Conservation (phyloP, 257 asterid species). For the Solanum gandarillasii region DNA sequence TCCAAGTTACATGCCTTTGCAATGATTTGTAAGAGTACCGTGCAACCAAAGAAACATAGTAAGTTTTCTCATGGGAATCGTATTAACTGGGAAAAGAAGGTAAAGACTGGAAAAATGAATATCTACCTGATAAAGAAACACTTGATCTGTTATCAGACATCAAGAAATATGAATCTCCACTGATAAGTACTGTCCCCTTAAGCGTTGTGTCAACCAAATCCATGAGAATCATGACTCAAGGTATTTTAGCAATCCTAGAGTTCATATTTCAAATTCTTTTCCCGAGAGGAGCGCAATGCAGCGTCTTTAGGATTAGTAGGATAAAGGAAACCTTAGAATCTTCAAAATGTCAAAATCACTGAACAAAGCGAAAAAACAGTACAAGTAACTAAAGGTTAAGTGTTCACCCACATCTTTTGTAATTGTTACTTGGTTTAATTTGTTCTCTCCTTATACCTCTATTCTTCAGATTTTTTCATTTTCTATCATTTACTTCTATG, state of each 20-base stretch:
- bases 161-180: not conserved
- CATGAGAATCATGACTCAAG: not conserved
- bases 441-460: too few species aligned
- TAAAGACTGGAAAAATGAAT: too few species aligned
- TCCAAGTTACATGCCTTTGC: too few species aligned
- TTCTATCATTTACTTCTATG: too few species aligned
- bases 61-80: not conserved
- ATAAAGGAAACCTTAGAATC: constrained; percentile 9
- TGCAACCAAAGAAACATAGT: too few species aligned
- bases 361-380: not conserved
- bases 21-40: too few species aligned
- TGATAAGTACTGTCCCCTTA: too few species aligned
- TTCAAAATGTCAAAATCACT: not conserved
- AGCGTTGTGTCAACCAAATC: not conserved
- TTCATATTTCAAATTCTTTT: not conserved
- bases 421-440: too few species aligned
- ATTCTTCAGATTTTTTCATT: too few species aligned
- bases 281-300: not conserved
- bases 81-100: too few species aligned
- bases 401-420: not conserved
- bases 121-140: not conserved
- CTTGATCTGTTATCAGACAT: not conserved
- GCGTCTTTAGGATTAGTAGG: constrained; percentile 4
- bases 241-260: constrained; percentile 6
- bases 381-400: not conserved